These are phyloP conservation scores for Chlamydomonas incerta DNA, from an alignment of 139 green algal species.

Conservation along the genomic window DNA sequence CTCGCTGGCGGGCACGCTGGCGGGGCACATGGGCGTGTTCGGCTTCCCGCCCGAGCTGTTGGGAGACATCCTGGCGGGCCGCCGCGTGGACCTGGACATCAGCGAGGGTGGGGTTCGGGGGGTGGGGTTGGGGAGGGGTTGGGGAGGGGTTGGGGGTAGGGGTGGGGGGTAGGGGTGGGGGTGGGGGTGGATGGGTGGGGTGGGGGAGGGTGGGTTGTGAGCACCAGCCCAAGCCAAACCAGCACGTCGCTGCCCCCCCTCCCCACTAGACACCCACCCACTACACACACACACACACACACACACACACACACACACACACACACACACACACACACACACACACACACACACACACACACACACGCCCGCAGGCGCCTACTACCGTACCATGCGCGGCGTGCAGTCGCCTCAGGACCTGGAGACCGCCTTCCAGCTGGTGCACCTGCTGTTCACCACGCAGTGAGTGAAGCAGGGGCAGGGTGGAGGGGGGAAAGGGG, in stretches of 20 bases:
- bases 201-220: too few relatives aligned
- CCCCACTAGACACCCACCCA: too few relatives aligned
- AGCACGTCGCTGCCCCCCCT: neutral
- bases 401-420: conserved; percentile 78
- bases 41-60: conserved; percentile 73
- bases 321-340: too few relatives aligned
- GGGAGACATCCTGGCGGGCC: conserved; percentile 39
- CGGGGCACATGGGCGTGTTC: conserved; percentile 83
- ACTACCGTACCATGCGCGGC: conserved; percentile 73
- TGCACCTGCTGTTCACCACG: conserved; percentile 82
- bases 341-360: too few relatives aligned
- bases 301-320: too few relatives aligned
- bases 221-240: too few relatives aligned
- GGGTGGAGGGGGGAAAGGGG: neutral
- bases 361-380: conserved; percentile 59
- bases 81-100: conserved; percentile 38
- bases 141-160: too few relatives aligned
- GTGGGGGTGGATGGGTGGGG: too few relatives aligned
- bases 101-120: conserved; percentile 16
- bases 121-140: neutral
- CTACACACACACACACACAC: too few relatives aligned
- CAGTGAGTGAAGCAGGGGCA: conserved; percentile 34
- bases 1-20: conserved; percentile 65
- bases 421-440: conserved; percentile 82
- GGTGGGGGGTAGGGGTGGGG: too few relatives aligned